phyloP scores from a whole-genome alignment of 2,329 filamentous ascomycete genomes.

The Diaporthe caulivora region DNA sequence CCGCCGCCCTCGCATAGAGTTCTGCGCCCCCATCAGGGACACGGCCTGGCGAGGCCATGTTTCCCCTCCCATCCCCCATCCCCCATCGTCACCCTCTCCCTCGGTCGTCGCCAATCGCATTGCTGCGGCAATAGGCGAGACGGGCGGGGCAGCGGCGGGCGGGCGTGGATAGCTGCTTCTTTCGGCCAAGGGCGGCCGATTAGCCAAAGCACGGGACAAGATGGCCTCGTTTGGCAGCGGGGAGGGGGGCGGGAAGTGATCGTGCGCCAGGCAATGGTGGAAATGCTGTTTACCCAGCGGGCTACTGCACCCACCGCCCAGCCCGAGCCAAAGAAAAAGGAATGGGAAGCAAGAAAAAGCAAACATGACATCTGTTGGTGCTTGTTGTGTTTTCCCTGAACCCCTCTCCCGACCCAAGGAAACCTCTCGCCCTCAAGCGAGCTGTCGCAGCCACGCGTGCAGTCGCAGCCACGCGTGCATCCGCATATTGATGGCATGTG shows the following conservation, averaged over 20 bases:
- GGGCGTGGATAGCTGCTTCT: constrained; percentile 23
- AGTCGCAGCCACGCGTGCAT: constrained; percentile 11
- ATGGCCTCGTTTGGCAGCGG: not conserved
- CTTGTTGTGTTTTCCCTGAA: not conserved
- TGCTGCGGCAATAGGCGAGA: not conserved
- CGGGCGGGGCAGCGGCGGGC: not conserved
- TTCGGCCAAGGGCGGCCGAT: constrained; percentile 10
- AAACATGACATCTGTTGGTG: not conserved
- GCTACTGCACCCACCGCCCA: constrained; percentile 18
- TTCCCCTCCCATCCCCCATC: not conserved
- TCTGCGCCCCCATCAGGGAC: constrained; percentile 3
- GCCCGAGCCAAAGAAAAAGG: not conserved
- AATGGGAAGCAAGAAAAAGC: not conserved
- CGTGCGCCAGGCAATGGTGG: constrained; percentile 7
- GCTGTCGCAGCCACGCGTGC: constrained; percentile 13
- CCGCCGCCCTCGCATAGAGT: not conserved
- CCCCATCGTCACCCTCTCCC: not conserved
- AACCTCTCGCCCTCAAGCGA: constrained; percentile 1
- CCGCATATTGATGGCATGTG: constrained; percentile 13
- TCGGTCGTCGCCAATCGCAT: not conserved
- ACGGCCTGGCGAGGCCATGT: not conserved
- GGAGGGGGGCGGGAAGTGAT: not conserved
- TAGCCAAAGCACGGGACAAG: constrained; percentile 17
- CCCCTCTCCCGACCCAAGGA: not conserved
- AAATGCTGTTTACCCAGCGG: constrained; percentile 21